Percentiles rank a stretch among this genome's conserved stretches.
Conservation (phyloP, 148 eudicot species). For the Rhododendron ferrugineum region DNA sequence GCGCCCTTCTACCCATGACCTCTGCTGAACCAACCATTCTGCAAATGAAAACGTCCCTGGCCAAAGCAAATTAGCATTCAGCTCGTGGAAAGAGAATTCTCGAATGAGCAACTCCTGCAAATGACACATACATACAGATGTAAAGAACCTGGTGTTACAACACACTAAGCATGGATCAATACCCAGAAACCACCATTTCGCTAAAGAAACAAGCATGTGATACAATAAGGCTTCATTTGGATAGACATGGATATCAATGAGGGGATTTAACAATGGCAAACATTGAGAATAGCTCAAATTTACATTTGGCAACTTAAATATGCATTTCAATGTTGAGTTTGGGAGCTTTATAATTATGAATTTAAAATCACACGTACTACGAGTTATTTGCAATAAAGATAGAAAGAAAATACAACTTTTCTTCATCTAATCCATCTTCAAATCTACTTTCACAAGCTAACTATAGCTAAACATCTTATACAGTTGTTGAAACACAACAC, state of each 20-base stretch:
- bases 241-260: not conserved
- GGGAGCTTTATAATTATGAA: not conserved
- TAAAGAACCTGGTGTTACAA: not conserved
- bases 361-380: not conserved
- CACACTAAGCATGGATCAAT: not conserved
- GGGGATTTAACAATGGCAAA: not conserved
- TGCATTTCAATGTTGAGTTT: not conserved
- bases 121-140: slow-evolving; percentile 3
- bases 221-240: not conserved
- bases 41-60: slow-evolving; percentile 97
- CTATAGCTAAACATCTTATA: not conserved
- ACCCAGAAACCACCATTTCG: slow-evolving; percentile 2
- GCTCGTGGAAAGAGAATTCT: slow-evolving; percentile 89
- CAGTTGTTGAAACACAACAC: not conserved
- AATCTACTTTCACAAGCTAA: not conserved
- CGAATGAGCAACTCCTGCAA: slow-evolving; percentile 77
- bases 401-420: not conserved
- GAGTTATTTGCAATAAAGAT: not conserved
- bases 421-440: not conserved
- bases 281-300: not conserved
- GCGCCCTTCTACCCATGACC: slow-evolving; percentile 64
- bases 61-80: slow-evolving; percentile 96
- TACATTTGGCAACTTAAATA: not conserved
- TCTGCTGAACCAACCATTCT: slow-evolving; percentile 82
- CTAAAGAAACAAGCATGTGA: not conserved